These are phyloP conservation scores for Globisporangium barbulae DNA, from an alignment of 352 stramenopile genomes.

Conservation along the genomic window DNA sequence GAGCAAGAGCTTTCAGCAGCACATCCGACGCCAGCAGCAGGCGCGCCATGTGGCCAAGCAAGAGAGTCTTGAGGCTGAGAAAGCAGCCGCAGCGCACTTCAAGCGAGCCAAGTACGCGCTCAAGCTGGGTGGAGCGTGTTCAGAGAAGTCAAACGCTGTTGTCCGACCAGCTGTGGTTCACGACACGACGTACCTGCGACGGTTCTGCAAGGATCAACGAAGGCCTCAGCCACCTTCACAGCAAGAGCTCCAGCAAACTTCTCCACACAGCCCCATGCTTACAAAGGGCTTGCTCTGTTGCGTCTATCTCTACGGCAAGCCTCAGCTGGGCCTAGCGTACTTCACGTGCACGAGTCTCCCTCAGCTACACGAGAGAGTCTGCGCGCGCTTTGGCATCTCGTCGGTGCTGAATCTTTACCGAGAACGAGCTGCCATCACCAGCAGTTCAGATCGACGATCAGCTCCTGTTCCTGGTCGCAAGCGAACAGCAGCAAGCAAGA, in stretches of 20 bases:
- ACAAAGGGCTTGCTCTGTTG: slow-evolving; percentile 34
- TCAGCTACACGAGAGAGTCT: slow-evolving; percentile 38
- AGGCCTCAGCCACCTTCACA: neutral
- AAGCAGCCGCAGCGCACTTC: slow-evolving; percentile 26
- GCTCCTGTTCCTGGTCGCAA: neutral
- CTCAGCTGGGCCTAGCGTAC: slow-evolving; percentile 37
- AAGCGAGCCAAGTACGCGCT: slow-evolving; percentile 13
- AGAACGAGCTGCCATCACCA: slow-evolving; percentile 20
- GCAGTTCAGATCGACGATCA: neutral
- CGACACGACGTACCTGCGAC: slow-evolving; percentile 25
- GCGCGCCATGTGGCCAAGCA: slow-evolving; percentile 28
- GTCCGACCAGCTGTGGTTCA: neutral
- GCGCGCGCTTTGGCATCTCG: slow-evolving; percentile 23
- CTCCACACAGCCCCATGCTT: neutral
- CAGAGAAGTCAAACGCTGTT: neutral
- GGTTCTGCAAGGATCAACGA: slow-evolving; percentile 20
- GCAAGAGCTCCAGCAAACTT: neutral
- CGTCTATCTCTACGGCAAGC: slow-evolving; percentile 48
- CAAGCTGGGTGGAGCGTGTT: neutral
- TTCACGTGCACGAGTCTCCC: slow-evolving; percentile 41
- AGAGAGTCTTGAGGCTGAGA: slow-evolving; percentile 19
- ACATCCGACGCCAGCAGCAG: slow-evolving; percentile 52
- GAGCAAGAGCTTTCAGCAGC: slow-evolving; percentile 46
- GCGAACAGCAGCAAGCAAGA: slow-evolving; percentile 15
- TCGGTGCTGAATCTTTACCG: slow-evolving; percentile 46